Evolutionary conservation across 1,139 yeast species (phyloP), one percentile per base, ranked within the genome.

Genomic region (Saccharomyces hybrid): DNA sequence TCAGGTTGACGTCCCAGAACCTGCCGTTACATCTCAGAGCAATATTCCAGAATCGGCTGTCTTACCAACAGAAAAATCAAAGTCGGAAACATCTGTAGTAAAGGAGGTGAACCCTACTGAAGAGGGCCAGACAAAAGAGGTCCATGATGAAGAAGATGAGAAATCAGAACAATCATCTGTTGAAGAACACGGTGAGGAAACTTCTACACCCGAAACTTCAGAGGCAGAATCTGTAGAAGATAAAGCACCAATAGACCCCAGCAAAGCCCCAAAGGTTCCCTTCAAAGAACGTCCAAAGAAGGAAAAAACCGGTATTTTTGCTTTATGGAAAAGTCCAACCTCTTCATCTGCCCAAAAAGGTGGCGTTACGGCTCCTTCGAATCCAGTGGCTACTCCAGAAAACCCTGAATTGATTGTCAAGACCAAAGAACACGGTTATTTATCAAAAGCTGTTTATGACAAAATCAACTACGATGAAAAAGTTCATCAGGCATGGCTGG

Each of bases 401-500:
- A 63, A 66, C 41, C 69, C 66, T 6, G 72, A 68, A 53, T 38
- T 53, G 25, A 57, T 68, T 9, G 66, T 67, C 11, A 62, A 60
- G 41, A 60, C 68, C 4, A 59, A 58, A 16, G 57, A 61, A 13
- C 29, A 61, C 42, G 68, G 69, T 11, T 56, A 62, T 52, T 49
- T 68, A 23, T 65, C 70, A 13, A 66, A 66, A 54, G 64, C 66
- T 1, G 60, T 68, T 7, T 64, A 64, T 54, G 71, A 68, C 54
- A 60, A 60, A 50, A 54, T 66, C 11, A 51, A 58, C 13, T 64
- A 62, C 49, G 65, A 67, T 9, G 59, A 60, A 34, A 49, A 57
- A 3, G 53, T 55, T 5, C 69, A 67, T 54, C 52, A 57, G 16
- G 54, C 57, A 14, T 60, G 63, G 56, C 29, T 68, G 25, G 54